Evolutionary conservation across 192 early-diverging fungal species (phyloP).

Genomic region (Coemansia sp.): DNA sequence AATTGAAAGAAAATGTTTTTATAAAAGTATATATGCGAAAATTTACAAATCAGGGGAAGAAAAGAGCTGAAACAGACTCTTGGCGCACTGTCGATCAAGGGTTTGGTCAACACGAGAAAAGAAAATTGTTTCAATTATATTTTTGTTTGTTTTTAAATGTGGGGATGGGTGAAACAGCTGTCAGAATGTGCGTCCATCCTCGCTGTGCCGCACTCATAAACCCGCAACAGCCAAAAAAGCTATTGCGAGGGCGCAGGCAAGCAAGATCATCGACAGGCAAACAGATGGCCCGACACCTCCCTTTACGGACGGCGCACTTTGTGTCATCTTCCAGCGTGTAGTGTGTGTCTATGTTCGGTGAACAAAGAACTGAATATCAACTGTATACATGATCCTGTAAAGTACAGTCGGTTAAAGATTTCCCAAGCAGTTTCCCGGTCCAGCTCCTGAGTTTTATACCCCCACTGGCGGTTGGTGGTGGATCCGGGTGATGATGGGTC

Average conservation of each 20-base stretch:
- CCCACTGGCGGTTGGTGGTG: background rate
- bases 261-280: slow-evolving; percentile 46
- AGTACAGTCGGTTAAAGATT: slow-evolving; percentile 51
- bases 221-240: slow-evolving; percentile 15
- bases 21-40: background rate
- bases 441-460: background rate
- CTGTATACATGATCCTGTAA: slow-evolving; percentile 58
- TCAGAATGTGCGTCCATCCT: slow-evolving; percentile 56
- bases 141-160: background rate
- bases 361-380: slow-evolving; percentile 56
- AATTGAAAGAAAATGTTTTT: background rate
- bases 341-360: slow-evolving; percentile 52
- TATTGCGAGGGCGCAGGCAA: slow-evolving; percentile 36
- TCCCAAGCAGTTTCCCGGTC: background rate
- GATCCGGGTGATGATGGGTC: background rate
- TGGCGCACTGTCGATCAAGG: background rate
- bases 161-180: slow-evolving; percentile 17
- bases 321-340: slow-evolving; percentile 51
- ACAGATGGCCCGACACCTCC: slow-evolving; percentile 26
- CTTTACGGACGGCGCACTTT: slow-evolving; percentile 55
- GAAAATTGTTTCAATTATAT: background rate
- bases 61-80: background rate
- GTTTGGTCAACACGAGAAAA: background rate
- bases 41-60: background rate
- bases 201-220: slow-evolving; percentile 42